Evolutionary conservation across 495 filamentous ascomycete genomes (phyloP), one percentile per base, ranked within the genome.

Genomic region (Penicillium antarcticum): DNA sequence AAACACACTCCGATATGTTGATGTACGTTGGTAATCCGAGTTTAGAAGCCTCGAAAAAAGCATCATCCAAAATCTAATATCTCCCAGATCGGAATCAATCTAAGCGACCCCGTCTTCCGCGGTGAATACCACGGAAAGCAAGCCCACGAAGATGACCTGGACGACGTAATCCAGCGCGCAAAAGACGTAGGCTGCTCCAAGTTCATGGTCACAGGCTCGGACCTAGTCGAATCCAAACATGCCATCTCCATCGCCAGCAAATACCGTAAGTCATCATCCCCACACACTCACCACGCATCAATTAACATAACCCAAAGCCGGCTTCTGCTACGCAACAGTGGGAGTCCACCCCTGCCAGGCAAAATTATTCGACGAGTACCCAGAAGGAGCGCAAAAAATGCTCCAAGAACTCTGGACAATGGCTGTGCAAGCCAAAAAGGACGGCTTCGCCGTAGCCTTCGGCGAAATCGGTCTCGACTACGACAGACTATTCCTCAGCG

Each of bases 401-500:
- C 76, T 92, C 21, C 44, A 76, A 2, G 77, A 84, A 44, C 77
- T 97, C 10, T 69, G 75, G 32, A 63, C 69, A 7, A 73, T 96
- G 21, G 82, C 79, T 8, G 56, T 65, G 5, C 64, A 67, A 29
- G 73, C 70, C 7, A 76, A 67, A 58, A 58, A 66, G 40, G 60
- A 68, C 23, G 82, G 77, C 38, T 77, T 77, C 23, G 76, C 78
- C 16, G 85, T 89, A 11, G 95, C 94, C 17, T 95, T 97, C 63
- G 94, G 94, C 36, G 94, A 98, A 64, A 90, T 98, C 48, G 94
- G 94, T 8, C 82, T 98, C 1, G 94, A 98, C 70, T 98, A 97
- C 63, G 94, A 98, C 69, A 81, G 94, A 2, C 71, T 98, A 11
- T 86, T 87, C 59, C 83, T 91, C 59, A 87, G 83, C 58, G 76